Evolutionary conservation across 768 basidiomycete species (phyloP).

Genomic region (Hygrophoropsis aurantiaca): DNA sequence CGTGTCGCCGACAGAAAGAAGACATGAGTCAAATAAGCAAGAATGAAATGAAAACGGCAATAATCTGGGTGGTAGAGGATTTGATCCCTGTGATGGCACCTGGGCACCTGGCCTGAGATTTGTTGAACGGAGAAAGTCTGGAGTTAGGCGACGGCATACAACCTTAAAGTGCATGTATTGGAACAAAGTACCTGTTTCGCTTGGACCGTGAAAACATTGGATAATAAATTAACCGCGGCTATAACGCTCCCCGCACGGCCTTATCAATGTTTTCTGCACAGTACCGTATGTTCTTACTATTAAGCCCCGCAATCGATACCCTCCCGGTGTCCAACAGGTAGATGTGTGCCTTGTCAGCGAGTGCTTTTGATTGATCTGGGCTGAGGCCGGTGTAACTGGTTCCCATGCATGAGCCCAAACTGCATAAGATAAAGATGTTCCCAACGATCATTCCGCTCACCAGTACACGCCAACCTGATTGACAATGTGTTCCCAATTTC

Average conservation of each 20-base stretch:
- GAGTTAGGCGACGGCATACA: no score
- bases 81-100: no score
- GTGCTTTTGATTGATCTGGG: slow-evolving; percentile 58
- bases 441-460: slow-evolving; percentile 35
- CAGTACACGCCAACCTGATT: slow-evolving; percentile 99
- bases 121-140: no score
- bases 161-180: no score
- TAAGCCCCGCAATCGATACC: slow-evolving; percentile 94
- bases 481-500: slow-evolving; percentile 94
- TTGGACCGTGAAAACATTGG: no score
- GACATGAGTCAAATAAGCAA: no score
- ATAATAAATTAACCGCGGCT: no score
- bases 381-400: slow-evolving; percentile 82
- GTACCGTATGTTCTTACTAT: slow-evolving; percentile 73
- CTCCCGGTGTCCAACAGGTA: slow-evolving; percentile 87
- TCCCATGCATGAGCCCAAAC: slow-evolving; percentile 12
- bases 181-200: no score
- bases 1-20: no score
- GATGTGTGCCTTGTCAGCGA: slow-evolving; percentile 74
- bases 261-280: slow-evolving; percentile 71
- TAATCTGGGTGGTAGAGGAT: no score
- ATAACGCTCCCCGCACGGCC: slow-evolving; percentile 54
- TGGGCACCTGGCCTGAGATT: no score
- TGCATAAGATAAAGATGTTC: neutral
- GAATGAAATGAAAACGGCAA: no score